phyloP scores from a whole-genome alignment of 768 basidiomycete genomes.

The Hygrocybe coccinea region DNA sequence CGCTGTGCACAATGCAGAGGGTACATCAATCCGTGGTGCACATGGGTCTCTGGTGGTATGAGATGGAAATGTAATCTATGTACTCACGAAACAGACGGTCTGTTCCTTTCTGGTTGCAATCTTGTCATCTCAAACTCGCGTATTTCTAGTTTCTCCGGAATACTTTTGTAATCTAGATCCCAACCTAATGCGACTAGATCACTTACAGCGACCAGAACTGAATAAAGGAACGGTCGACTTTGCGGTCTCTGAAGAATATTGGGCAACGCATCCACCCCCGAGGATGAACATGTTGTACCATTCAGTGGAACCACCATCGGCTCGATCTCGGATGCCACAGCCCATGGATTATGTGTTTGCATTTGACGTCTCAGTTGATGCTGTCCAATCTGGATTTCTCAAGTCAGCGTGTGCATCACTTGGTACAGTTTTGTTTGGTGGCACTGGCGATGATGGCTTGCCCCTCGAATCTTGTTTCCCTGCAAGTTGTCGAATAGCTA shows the following conservation, averaged over 20 bases:
- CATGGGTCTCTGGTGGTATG: constrained; percentile 75
- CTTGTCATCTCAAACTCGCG: not conserved
- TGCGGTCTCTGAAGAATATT: constrained; percentile 75
- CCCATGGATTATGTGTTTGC: constrained; percentile 80
- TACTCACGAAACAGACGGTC: constrained; percentile 77
- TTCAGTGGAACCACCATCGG: constrained; percentile 43
- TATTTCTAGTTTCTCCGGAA: constrained; percentile 57
- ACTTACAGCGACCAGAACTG: constrained; percentile 77
- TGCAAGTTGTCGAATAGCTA: constrained; percentile 53
- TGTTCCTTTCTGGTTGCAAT: constrained; percentile 20
- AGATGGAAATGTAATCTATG: constrained; percentile 95
- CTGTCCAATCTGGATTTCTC: constrained; percentile 67
- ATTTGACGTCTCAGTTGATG: constrained; percentile 73
- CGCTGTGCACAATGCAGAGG: constrained; percentile 81
- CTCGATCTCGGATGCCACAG: constrained; percentile 48
- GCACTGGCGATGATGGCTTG: constrained; percentile 36
- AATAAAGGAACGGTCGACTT: constrained; percentile 92
- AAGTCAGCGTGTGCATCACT: constrained; percentile 60
- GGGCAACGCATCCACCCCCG: constrained; percentile 67
- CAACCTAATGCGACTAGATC: constrained; percentile 73
- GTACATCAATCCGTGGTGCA: constrained; percentile 93
- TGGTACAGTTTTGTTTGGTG: constrained; percentile 60
- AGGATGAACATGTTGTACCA: constrained; percentile 51
- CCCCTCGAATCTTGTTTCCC: constrained; percentile 49
- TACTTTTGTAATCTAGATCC: constrained; percentile 84